Evolutionary conservation across 2,329 filamentous ascomycete genomes (phyloP), one percentile per base, ranked within the genome.

Genomic region (Biscogniauxia mediterranea): DNA sequence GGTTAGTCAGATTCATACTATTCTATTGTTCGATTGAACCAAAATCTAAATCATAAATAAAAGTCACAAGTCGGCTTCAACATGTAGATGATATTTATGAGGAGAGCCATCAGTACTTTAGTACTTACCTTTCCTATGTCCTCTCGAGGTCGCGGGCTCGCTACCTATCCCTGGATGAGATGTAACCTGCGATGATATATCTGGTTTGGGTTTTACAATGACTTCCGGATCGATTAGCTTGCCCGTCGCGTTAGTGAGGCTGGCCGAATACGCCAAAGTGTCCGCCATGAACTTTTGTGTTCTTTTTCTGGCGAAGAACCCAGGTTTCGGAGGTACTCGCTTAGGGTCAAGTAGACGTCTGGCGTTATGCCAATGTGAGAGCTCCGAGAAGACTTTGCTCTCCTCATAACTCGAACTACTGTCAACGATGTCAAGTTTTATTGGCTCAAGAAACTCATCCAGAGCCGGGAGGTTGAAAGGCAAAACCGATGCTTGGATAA

Each of bases 251-350:
- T 87, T 88, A 0, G 87, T 90, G 54, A 92, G 78, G 73, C 88
- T 91, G 13, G 86, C 87, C 1, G 90, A 87, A 70, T 92, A 93
- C 1, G 81, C 79, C 26, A 82, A 81, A 74, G 89, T 89, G 61
- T 90, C 87, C 1, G 83, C 81, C 83, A 90, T 89, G 69, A 85
- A 87, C 56, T 78, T 80, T 67, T 92, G 89, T 52, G 89, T 86
- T 57, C 77, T 77, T 63, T 77, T 81, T 57, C 73, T 74, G 6
- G 79, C 73, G 25, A 62, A 74, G 54, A 69, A 75, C 1, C 66
- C 73, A 15, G 65, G 70, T 7, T 67, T 59, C 32, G 68, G 72
- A 0, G 65, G 66, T 5, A 58, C 49, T 4, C 58, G 57, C 58
- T 79, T 81, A 1, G 71, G 66, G 25, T 83, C 79, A 2, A 86